Evolutionary conservation across 2,329 filamentous ascomycete species (phyloP).

Genomic region (Chrysosphaeria jannelii): DNA sequence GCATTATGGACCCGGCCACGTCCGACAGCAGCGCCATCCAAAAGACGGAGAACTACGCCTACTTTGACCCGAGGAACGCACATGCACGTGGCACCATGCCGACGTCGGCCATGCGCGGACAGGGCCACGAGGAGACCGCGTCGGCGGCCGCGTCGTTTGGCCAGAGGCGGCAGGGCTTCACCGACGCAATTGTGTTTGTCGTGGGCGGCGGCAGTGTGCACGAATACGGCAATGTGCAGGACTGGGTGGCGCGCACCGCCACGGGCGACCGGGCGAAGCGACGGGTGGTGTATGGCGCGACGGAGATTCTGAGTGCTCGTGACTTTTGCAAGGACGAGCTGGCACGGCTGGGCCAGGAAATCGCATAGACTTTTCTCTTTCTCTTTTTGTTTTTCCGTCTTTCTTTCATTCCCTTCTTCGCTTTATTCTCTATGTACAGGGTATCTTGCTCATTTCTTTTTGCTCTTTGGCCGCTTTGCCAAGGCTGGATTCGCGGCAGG

Average conservation of each 20-base stretch:
- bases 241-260: slow-evolving; percentile 63
- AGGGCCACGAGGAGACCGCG: slow-evolving; percentile 8
- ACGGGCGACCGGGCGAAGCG: slow-evolving; percentile 29
- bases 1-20: slow-evolving; percentile 81
- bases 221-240: slow-evolving; percentile 88
- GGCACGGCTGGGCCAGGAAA: slow-evolving; percentile 28
- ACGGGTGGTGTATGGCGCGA: slow-evolving; percentile 82
- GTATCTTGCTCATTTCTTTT: slow-evolving; percentile 1
- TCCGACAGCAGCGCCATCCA: slow-evolving; percentile 77
- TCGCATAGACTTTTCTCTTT: slow-evolving; percentile 5
- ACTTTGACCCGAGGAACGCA: slow-evolving; percentile 82
- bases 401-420: not conserved
- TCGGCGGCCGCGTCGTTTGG: slow-evolving; percentile 44
- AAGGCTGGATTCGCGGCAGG: not conserved
- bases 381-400: not conserved
- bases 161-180: slow-evolving; percentile 66
- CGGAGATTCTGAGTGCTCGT: slow-evolving; percentile 42
- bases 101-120: slow-evolving; percentile 27
- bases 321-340: slow-evolving; percentile 35
- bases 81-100: slow-evolving; percentile 84
- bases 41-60: slow-evolving; percentile 88
- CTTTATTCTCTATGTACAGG: too few species aligned
- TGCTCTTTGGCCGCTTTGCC: not conserved
- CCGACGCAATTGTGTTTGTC: slow-evolving; percentile 76
- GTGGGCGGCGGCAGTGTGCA: slow-evolving; percentile 96